Percentiles rank a stretch among this genome's conserved stretches.
phyloP scores from a whole-genome alignment of 805 yeast genomes.

The Lachancea nothofagi region DNA sequence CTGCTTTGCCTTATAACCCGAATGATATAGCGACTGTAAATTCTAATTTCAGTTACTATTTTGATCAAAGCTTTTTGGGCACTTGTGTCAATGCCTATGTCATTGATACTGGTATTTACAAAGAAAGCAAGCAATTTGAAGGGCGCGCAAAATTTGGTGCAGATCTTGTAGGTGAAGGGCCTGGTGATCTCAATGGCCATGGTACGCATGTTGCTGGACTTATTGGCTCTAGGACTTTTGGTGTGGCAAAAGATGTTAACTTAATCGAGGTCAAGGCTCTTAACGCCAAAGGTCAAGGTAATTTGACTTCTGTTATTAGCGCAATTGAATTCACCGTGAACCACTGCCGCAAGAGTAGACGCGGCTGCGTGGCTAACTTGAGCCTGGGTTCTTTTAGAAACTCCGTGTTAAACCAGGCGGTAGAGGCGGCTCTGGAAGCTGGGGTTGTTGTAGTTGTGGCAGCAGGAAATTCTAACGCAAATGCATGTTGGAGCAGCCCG shows the following conservation, averaged over 20 bases:
- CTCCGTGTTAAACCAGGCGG: conserved; percentile 63
- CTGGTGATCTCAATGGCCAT: conserved; percentile 74
- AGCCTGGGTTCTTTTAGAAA: conserved; percentile 75
- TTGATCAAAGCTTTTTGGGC: conserved; percentile 45
- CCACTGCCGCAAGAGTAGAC: conserved; percentile 38
- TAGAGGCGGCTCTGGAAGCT: conserved; percentile 64
- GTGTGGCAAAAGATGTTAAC: conserved; percentile 69
- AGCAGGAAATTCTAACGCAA: conserved; percentile 75
- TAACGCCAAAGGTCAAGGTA: conserved; percentile 63
- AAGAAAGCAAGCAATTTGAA: conserved; percentile 56
- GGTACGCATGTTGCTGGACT: conserved; percentile 94
- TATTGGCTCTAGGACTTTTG: conserved; percentile 71
- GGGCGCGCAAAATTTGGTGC: conserved; percentile 55
- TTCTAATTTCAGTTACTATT: conserved; percentile 39
- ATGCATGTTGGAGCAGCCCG: conserved; percentile 84
- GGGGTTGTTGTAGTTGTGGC: conserved; percentile 75
- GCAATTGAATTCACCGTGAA: conserved; percentile 66
- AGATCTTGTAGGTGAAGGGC: conserved; percentile 56
- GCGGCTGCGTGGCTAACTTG: conserved; percentile 65
- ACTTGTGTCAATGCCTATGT: conserved; percentile 65
- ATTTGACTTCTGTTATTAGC: conserved; percentile 55
- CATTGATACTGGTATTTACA: conserved; percentile 76
- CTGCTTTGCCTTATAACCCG: conserved; percentile 29
- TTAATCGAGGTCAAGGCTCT: conserved; percentile 73
- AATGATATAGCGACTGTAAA: conserved; percentile 19